Evolutionary conservation across 1,284 basidiomycete species (phyloP).

Genomic region (Tilletia walkeri): DNA sequence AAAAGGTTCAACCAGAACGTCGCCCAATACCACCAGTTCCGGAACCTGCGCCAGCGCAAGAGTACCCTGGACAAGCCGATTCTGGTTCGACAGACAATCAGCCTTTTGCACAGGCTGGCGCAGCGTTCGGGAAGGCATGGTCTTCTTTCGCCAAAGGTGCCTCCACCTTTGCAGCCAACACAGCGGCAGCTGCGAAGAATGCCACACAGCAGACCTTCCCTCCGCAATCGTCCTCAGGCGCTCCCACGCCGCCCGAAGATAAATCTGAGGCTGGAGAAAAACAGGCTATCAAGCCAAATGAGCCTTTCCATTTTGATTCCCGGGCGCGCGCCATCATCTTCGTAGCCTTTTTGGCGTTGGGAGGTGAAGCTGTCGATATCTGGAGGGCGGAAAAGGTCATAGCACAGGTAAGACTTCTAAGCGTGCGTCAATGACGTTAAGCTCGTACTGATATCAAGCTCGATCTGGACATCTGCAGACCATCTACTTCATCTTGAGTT

Average conservation of each 20-base stretch:
- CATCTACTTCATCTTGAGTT: conserved; percentile 46
- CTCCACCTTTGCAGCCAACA: conserved; percentile 11
- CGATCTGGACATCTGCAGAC: conserved; percentile 25
- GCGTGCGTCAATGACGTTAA: too few species aligned
- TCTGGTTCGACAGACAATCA: background rate
- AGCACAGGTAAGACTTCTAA: conserved; percentile 19
- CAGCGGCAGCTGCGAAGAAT: conserved; percentile 3
- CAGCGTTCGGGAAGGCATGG: conserved; percentile 12
- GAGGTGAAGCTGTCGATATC: conserved; percentile 31
- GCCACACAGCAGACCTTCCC: conserved; percentile 2
- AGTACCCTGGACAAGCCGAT: too few species aligned
- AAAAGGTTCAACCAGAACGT: background rate
- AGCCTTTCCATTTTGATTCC: conserved; percentile 47
- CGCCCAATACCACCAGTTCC: background rate
- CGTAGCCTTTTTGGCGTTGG: conserved; percentile 40
- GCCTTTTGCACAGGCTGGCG: conserved; percentile 2
- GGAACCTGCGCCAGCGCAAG: background rate
- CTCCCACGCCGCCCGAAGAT: background rate
- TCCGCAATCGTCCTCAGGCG: background rate
- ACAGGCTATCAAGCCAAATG: conserved; percentile 44
- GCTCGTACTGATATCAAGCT: too few species aligned
- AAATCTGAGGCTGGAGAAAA: conserved; percentile 3
- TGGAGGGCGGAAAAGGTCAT: conserved; percentile 47
- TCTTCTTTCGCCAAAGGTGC: conserved; percentile 13
- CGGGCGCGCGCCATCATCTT: conserved; percentile 46